Conservation (phyloP, 2,329 filamentous ascomycete genomes). For the Epichloe sp. region DNA sequence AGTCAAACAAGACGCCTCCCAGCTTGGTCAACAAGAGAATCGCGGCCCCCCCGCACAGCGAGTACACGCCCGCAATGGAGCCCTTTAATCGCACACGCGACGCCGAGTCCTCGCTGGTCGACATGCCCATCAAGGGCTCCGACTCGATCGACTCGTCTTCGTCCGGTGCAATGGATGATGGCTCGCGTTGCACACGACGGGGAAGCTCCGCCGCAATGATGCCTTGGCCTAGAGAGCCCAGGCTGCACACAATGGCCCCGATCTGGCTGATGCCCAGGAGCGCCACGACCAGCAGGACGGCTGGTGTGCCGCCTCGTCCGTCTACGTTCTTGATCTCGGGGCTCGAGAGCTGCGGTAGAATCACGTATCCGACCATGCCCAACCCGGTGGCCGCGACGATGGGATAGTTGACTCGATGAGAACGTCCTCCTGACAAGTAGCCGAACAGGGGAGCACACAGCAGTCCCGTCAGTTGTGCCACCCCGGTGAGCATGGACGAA, state of each 20-base stretch:
- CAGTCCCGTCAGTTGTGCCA: constrained; percentile 76
- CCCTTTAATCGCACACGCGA: constrained; percentile 62
- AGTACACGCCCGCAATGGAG: constrained; percentile 89
- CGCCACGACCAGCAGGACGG: constrained; percentile 63
- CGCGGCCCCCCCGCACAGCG: constrained; percentile 75
- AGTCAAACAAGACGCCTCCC: constrained; percentile 78
- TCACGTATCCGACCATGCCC: constrained; percentile 65
- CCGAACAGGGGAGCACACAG: constrained; percentile 85
- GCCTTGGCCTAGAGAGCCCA: constrained; percentile 75
- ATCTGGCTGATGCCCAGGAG: constrained; percentile 89
- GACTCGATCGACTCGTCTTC: constrained; percentile 22
- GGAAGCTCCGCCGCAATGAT: constrained; percentile 45
- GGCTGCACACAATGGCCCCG: constrained; percentile 86
- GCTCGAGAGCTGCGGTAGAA: constrained; percentile 63
- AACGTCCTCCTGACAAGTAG: constrained; percentile 62
- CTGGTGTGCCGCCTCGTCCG: constrained; percentile 52
- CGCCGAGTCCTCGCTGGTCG: constrained; percentile 19
- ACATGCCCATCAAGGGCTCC: constrained; percentile 25
- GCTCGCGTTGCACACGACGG: constrained; percentile 12
- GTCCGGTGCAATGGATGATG: constrained; percentile 19
- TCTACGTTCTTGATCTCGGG: constrained; percentile 56
- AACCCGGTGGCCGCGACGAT: constrained; percentile 57
- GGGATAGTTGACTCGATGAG: constrained; percentile 55
- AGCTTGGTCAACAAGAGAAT: constrained; percentile 87
- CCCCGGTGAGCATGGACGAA: constrained; percentile 74